A percentile compares a stretch with the other conserved stretches of the same genome.
Evolutionary conservation across 352 stramenopile species (phyloP).

Genomic region (Aphanomyces astaci): DNA sequence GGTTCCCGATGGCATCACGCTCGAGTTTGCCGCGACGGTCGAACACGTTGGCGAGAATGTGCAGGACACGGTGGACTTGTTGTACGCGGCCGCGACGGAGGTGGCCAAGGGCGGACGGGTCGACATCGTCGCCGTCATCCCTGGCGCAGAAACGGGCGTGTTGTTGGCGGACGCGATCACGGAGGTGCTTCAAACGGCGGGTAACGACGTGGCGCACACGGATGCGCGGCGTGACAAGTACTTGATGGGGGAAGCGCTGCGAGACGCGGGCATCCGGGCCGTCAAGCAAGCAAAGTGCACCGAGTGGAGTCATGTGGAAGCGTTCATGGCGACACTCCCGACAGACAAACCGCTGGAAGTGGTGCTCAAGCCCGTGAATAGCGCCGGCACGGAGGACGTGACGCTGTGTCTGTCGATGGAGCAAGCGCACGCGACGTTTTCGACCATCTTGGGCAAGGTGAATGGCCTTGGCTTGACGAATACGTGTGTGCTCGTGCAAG

Average conservation of each 20-base stretch:
- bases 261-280: constrained; percentile 66
- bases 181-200: constrained; percentile 73
- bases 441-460: constrained; percentile 74
- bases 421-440: constrained; percentile 72
- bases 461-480: constrained; percentile 84
- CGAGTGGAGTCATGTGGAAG: constrained; percentile 61
- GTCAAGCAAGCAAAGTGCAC: constrained; percentile 85
- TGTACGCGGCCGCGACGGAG: neutral
- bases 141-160: constrained; percentile 89
- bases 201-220: constrained; percentile 76
- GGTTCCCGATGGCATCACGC: constrained; percentile 61
- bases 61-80: constrained; percentile 18
- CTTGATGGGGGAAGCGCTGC: constrained; percentile 83
- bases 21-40: constrained; percentile 71
- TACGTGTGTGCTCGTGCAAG: constrained; percentile 81
- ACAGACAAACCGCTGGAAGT: constrained; percentile 78
- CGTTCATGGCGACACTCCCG: constrained; percentile 53
- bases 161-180: constrained; percentile 85
- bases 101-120: neutral
- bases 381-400: constrained; percentile 65
- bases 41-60: constrained; percentile 44
- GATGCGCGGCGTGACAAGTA: constrained; percentile 71
- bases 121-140: constrained; percentile 78
- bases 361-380: constrained; percentile 87
- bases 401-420: constrained; percentile 72